Percentiles rank a stretch among this genome's conserved stretches.
These are phyloP conservation scores for Aeschynomene evenia DNA, from an alignment of 306 rosid genomes.

Conservation along the genomic window DNA sequence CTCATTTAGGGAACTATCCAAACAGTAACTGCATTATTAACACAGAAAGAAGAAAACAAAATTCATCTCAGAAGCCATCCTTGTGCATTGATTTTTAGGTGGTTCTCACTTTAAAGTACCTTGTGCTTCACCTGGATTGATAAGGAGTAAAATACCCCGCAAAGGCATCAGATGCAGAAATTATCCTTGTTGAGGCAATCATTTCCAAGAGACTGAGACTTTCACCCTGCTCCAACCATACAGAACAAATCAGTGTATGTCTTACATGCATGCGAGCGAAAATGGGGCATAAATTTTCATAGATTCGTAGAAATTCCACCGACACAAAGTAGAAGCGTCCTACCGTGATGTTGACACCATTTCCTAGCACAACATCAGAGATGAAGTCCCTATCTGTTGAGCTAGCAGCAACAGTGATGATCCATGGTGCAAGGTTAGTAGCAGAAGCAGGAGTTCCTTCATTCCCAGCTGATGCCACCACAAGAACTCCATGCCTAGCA, in stretches of 20 bases:
- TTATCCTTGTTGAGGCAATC: conserved; percentile 55
- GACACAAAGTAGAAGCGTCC: neutral
- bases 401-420: conserved; percentile 73
- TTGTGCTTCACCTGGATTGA: conserved; percentile 92
- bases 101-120: conserved; percentile 53
- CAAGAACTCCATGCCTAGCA: conserved; percentile 62
- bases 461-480: conserved; percentile 72
- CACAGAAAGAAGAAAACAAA: conserved; percentile 7
- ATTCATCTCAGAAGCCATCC: conserved; percentile 29
- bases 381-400: conserved; percentile 80
- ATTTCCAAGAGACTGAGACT: conserved; percentile 62
- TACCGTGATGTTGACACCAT: conserved; percentile 60
- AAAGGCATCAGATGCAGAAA: conserved; percentile 66
- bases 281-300: too few species aligned
- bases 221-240: conserved; percentile 50
- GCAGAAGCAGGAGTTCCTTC: conserved; percentile 65
- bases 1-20: conserved; percentile 69
- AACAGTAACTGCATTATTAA: conserved; percentile 61
- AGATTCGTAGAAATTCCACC: conserved; percentile 14
- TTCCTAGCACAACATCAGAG: conserved; percentile 54
- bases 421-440: conserved; percentile 79
- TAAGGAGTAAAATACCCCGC: conserved; percentile 84
- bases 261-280: too few species aligned
- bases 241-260: conserved; percentile 6
- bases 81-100: conserved; percentile 23